Percentiles rank a stretch among this genome's conserved stretches.
Evolutionary conservation across 345 rosid genomes (phyloP).

Genomic region (Camelina hispida): DNA sequence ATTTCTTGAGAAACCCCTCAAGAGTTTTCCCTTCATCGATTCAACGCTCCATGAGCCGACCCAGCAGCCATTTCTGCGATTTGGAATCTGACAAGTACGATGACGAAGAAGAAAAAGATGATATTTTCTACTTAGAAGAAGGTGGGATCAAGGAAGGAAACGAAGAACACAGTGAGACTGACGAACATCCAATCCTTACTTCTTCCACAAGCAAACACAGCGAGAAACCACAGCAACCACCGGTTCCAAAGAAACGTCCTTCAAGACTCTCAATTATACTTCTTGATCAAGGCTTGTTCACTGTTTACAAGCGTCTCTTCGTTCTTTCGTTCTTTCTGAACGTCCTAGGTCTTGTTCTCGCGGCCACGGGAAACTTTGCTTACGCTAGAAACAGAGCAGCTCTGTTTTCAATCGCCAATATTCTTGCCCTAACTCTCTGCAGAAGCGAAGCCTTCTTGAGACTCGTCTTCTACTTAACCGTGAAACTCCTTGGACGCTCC

Average conservation of each 20-base stretch:
- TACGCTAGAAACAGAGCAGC: slow-evolving; percentile 71
- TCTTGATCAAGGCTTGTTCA: slow-evolving; percentile 82
- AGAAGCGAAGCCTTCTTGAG: slow-evolving; percentile 80
- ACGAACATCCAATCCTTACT: slow-evolving; percentile 36
- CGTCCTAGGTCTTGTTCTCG: slow-evolving; percentile 58
- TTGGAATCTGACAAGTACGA: slow-evolving; percentile 50
- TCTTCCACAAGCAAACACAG: slow-evolving; percentile 44
- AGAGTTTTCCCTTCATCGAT: slow-evolving; percentile 52
- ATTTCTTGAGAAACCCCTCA: slow-evolving; percentile 45
- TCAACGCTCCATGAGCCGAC: slow-evolving; percentile 51
- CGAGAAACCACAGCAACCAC: slow-evolving; percentile 48
- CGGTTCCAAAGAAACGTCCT: slow-evolving; percentile 51
- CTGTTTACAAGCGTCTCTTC: slow-evolving; percentile 81
- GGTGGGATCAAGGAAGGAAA: slow-evolving; percentile 44
- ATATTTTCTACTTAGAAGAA: slow-evolving; percentile 48
- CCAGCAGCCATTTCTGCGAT: slow-evolving; percentile 82
- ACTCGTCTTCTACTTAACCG: slow-evolving; percentile 63
- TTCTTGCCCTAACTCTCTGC: slow-evolving; percentile 69
- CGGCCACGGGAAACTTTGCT: slow-evolving; percentile 62
- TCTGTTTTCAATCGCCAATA: slow-evolving; percentile 71
- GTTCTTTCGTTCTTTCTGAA: slow-evolving; percentile 53
- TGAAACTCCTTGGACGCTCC: slow-evolving; percentile 58
- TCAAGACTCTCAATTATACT: slow-evolving; percentile 71
- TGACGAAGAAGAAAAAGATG: slow-evolving; percentile 38
- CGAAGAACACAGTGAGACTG: slow-evolving; percentile 31